These are phyloP conservation scores for Saitozyma sp. DNA, from an alignment of 768 basidiomycete species.

Conservation along the genomic window DNA sequence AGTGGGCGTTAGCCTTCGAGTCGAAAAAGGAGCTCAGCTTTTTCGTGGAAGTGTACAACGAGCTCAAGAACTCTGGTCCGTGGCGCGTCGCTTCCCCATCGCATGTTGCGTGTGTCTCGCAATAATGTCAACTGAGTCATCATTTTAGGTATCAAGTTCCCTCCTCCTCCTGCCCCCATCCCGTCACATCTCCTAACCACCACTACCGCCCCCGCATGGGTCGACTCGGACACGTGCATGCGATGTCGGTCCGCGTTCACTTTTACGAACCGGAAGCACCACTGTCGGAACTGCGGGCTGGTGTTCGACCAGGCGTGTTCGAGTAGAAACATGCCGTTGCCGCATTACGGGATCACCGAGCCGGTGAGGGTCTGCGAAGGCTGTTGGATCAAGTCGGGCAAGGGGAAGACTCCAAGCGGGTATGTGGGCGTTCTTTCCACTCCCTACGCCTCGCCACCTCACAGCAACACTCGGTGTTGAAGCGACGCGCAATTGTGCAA, in stretches of 20 bases:
- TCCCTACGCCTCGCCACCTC: too few relatives aligned
- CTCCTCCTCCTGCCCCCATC: constrained; percentile 37
- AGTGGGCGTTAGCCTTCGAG: constrained; percentile 89
- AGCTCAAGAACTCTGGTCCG: constrained; percentile 72
- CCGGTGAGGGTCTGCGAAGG: constrained; percentile 91
- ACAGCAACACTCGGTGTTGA: not conserved
- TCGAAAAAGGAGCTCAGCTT: constrained; percentile 73
- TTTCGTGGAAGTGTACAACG: constrained; percentile 76
- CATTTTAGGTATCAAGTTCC: constrained; percentile 37
- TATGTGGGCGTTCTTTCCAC: constrained; percentile 6
- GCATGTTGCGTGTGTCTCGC: not conserved
- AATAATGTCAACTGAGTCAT: not conserved
- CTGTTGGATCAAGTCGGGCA: constrained; percentile 71
- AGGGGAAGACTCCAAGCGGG: constrained; percentile 29
- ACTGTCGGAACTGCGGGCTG: constrained; percentile 95
- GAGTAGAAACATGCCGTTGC: constrained; percentile 75
- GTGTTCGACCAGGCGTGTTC: constrained; percentile 95
- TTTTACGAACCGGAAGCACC: constrained; percentile 96
- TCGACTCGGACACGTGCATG: constrained; percentile 91
- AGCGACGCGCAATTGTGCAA: not conserved
- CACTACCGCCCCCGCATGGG: constrained; percentile 82
- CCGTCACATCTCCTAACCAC: constrained; percentile 43
- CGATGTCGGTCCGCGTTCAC: constrained; percentile 86
- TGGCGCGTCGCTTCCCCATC: constrained; percentile 53
- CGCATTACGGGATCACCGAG: constrained; percentile 89